Base-by-base conservation (phyloP, 768 basidiomycete genomes). In the Daedaleopsis nitida region DNA sequence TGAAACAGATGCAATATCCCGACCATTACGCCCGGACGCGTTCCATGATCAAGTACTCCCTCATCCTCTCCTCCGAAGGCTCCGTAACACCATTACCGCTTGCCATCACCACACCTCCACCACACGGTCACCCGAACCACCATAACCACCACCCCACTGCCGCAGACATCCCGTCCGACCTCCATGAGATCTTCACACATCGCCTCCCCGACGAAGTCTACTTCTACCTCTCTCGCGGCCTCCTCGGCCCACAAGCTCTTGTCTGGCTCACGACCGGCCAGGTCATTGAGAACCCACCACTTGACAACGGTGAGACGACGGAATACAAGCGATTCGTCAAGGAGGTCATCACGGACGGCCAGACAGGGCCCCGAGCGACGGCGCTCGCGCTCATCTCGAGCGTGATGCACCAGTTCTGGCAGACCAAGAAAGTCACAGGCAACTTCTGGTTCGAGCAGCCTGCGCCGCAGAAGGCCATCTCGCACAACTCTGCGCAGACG, bases 181-280 rank as follows among this genome's bases (percentile, higher is more conserved):
- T 99, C 42, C 92, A 96, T 71, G 94, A 97, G 55, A 91, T 98
- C 62, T 98, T 98, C 78, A 96, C 94, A 11, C 80, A 92, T 74
- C 89, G 94, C 48, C 81, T 99, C 24, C 96, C 96, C 1, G 97
- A 98, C 73, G 95, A 98, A 72, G 83, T 98, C 60, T 98, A 96
- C 78, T 98, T 89, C 75, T 97, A 98, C 73, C 84, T 98, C 65
- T 97, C 94, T 42, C 88, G 94, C 17, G 96, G 97, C 6, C 83
- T 98, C 14, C 73, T 98, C 55, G 87, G 88, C 10, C 93, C 96
- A 0, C 92, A 94, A 67, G 87, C 94, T 11, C 83, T 98, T 23
- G 90, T 95, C n/a, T 97, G 96, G 92, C 85, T 99, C 60, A 94
- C 93, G 16, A 86, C 83, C 24, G 94, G 94, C 16, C 87, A 88